Evolutionary conservation across 2,329 filamentous ascomycete genomes (phyloP), one percentile per base, ranked within the genome.

Genomic region (Cryphonectria nitschkei): DNA sequence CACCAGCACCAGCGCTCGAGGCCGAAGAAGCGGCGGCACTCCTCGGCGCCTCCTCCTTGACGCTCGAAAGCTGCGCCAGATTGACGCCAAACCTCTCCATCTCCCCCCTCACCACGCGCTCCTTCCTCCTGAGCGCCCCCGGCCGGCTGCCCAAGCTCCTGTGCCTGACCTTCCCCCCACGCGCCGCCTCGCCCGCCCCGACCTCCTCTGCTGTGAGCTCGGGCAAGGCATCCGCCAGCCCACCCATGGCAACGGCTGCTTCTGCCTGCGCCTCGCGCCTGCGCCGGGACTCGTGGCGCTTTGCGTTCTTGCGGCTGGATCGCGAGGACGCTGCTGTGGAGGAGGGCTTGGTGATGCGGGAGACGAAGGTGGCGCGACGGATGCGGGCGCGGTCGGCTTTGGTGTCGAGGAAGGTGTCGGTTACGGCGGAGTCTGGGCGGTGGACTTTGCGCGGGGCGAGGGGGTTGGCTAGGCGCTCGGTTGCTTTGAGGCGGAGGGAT

Each of bases 321-420:
- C 26, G 46, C 13, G 61, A 29, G 29, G 73, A 62, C 72, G 69
- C 74, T 19, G 69, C 74, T 19, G 76, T 71, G 72, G 74, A 73
- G 7, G 77, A 74, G 26, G 77, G 78, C 75, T 94, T 93, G 74
- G 90, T 84, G 76, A 97, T 92, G 74, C 90, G 92, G 29, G 89
- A 91, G 39, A 97, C 84, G 74, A 98, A 94, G 19, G 90, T 83
- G 0, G 92, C 92, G 84, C 93, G 93, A 78, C 94, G 95, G 76
- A 97, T 93, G 46, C 86, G 83, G 34, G 91, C 92, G 84, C 95
- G 97, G 83, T 97, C 93, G 78, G 88, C 90, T 82, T 98, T 98
- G 74, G 87, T 90, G 68, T 89, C 87, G 72, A 89, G 83, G 81
- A 95, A 95, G 72, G 79, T 74, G 78, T 89, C 86, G 62, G 84